Conservation (phyloP, 2,329 filamentous ascomycete genomes). For the Cladosporium oxysporum region DNA sequence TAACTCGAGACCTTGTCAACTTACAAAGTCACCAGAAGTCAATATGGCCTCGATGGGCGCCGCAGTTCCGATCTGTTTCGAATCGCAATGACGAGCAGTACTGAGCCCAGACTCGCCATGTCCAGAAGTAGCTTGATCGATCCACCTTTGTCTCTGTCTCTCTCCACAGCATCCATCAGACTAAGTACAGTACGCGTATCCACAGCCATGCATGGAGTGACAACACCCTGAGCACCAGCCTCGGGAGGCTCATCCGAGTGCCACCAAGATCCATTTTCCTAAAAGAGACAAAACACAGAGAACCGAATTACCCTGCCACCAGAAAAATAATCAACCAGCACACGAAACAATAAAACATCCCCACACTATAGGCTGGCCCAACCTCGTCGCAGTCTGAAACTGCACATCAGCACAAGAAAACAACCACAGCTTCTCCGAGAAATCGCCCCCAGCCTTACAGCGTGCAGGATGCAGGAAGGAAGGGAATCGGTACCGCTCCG, state of each 20-base stretch:
- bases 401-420: neutral
- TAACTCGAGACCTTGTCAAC: neutral
- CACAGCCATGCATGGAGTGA: constrained; percentile 2
- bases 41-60: neutral
- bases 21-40: neutral
- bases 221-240: neutral
- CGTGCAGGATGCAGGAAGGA: neutral
- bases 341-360: neutral
- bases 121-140: neutral
- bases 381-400: constrained; percentile 14
- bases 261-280: neutral
- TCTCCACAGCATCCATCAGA: constrained; percentile 1
- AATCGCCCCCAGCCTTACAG: constrained; percentile 4
- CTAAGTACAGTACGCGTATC: neutral
- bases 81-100: neutral
- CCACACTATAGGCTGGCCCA: neutral
- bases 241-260: neutral
- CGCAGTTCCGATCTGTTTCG: neutral
- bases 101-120: neutral
- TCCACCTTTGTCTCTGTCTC: neutral
- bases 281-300: neutral
- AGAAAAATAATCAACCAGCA: no score
- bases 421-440: neutral
- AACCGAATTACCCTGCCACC: neutral
- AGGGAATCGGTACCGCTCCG: neutral